Base-by-base conservation (phyloP, 1,284 basidiomycete genomes). In the Ustilago nuda region DNA sequence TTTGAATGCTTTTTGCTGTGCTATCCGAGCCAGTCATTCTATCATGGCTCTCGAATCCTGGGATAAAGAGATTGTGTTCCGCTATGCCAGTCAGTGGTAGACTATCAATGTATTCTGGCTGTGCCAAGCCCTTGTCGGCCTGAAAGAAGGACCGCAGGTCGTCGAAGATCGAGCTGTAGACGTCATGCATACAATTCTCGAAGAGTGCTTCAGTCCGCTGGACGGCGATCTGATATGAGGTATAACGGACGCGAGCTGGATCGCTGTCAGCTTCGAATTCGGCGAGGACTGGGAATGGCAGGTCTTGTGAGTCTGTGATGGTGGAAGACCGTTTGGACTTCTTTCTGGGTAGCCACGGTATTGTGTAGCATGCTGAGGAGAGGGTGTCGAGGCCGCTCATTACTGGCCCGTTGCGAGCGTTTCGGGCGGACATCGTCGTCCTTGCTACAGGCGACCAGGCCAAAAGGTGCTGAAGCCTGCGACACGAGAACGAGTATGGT, bases 301-400 rank as follows among this genome's bases (percentile, higher is more conserved):
- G 62, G 19, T 58, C 52, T 3, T 37, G 33, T 19, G 52, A 37
- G 19, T 48, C 52, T 32, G 23, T 50, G 55, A 4, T 27, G 19
- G 12, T 46, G 13, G 48, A 30, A 5, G 50, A 15, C 59, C 54
- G 58, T 48, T 57, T 65, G 2, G 61, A 33, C 39, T 63, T 64
- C 55, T 77, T 77, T 23, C 53, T 60, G 9, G 74, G 71, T 33
- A 65, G 66, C 70, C 75, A 73, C 4, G 75, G 75, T 54, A 77
- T 70, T 36, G 75, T 77, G 58, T 70, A 77, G 75, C 75, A 77
- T 33, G 58, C 61, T 0, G 75, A 70, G 7, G 75, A 77, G 66
- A 73, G 66, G 0, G 45, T 57, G 48, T 77, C 71, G 41, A 77
- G 71, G 43, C 64, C 57, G 39, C 59, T 68, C 7, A 19, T 35